Percentiles rank a stretch among this genome's conserved stretches.
phyloP scores from a whole-genome alignment of 2,329 filamentous ascomycete species.

The Monilinia aucupariae region DNA sequence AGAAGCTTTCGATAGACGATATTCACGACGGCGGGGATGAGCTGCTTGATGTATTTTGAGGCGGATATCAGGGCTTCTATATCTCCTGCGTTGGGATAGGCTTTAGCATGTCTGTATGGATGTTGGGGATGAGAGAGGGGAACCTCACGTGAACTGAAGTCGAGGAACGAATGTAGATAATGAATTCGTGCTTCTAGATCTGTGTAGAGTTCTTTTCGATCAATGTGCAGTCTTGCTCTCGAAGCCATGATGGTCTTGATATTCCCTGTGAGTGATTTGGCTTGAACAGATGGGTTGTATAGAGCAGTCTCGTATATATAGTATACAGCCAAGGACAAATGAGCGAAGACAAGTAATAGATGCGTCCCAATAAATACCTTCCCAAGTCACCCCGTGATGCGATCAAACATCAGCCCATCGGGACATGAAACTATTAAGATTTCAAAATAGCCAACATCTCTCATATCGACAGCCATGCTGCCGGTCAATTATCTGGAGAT shows the following conservation, averaged over 20 bases:
- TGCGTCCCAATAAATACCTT: too few species aligned
- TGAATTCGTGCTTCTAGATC: slow-evolving; percentile 27
- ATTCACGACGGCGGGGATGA: slow-evolving; percentile 78
- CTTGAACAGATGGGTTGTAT: too few species aligned
- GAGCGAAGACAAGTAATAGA: too few species aligned
- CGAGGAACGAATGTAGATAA: slow-evolving; percentile 32
- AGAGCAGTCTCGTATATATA: too few species aligned
- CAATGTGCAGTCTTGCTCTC: slow-evolving; percentile 19
- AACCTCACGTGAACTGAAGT: slow-evolving; percentile 20
- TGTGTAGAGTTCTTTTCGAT: slow-evolving; percentile 24
- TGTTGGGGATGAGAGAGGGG: background rate
- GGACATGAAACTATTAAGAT: background rate
- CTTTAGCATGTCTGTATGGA: background rate
- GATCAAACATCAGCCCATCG: slow-evolving; percentile 10
- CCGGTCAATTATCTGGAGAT: background rate
- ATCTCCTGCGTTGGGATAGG: slow-evolving; percentile 29
- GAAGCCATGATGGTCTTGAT: background rate
- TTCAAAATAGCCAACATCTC: background rate
- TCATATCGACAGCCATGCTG: background rate
- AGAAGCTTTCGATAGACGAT: slow-evolving; percentile 79
- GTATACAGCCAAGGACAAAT: too few species aligned
- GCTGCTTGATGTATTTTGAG: slow-evolving; percentile 38
- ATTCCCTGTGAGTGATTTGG: background rate
- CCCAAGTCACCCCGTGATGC: too few species aligned
- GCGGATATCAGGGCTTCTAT: slow-evolving; percentile 32